Conservation (phyloP, 768 basidiomycete species). For the Lactifluus volemus region DNA sequence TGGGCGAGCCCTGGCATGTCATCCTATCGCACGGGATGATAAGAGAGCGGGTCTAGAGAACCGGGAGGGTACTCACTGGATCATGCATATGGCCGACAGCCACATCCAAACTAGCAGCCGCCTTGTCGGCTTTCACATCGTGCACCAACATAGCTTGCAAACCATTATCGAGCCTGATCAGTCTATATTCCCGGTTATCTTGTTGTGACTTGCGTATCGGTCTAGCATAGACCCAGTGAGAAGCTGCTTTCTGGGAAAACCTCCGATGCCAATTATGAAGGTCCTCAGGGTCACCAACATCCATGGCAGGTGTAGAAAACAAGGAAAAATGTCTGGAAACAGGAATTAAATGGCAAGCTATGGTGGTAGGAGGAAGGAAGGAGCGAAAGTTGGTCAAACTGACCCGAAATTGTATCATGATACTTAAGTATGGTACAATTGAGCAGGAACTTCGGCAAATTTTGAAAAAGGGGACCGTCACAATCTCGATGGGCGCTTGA, state of each 20-base stretch:
- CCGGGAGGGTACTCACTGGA: constrained; percentile 49
- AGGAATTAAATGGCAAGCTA: background rate
- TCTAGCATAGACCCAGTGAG: constrained; percentile 46
- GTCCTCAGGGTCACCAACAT: constrained; percentile 8
- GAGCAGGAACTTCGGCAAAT: background rate
- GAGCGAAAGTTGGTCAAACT: background rate
- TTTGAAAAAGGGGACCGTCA: background rate
- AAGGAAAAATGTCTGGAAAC: background rate
- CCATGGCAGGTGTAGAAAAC: background rate
- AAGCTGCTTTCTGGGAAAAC: background rate
- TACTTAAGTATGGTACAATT: constrained; percentile 9
- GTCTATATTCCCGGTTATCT: constrained; percentile 72
- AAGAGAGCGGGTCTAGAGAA: background rate
- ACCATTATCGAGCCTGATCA: constrained; percentile 83
- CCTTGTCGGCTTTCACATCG: constrained; percentile 84
- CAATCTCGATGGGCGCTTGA: background rate
- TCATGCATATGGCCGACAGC: constrained; percentile 91
- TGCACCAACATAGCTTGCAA: constrained; percentile 79
- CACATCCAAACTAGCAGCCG: constrained; percentile 90
- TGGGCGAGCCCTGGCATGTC: constrained; percentile 92
- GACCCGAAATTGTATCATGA: background rate
- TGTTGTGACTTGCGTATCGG: constrained; percentile 62
- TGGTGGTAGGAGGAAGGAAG: background rate
- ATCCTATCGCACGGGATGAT: constrained; percentile 33
- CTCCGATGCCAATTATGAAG: constrained; percentile 12